Conservation (phyloP, 2,329 filamentous ascomycete genomes). For the Tolypocladium nubicola region DNA sequence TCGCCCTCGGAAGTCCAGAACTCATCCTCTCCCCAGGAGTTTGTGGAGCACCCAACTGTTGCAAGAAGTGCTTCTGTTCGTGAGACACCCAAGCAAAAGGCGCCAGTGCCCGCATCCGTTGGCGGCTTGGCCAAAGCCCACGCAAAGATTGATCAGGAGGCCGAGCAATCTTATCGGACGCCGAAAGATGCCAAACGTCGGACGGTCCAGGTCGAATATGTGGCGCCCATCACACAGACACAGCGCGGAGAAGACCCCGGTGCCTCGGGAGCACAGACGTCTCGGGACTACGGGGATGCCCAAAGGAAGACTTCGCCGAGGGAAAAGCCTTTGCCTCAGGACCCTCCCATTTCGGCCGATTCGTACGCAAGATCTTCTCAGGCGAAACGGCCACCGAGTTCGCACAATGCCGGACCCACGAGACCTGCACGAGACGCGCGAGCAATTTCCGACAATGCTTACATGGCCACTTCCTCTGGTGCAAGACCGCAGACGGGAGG, state of each 20-base stretch:
- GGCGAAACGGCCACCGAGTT: conserved; percentile 34
- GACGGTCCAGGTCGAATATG: conserved; percentile 96
- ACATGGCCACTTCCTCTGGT: conserved; percentile 33
- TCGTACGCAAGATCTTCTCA: conserved; percentile 24
- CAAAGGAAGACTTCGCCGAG: conserved; percentile 21
- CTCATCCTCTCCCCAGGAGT: conserved; percentile 53
- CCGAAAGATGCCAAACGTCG: conserved; percentile 84
- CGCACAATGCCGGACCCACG: conserved; percentile 25
- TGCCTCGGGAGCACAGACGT: conserved; percentile 14
- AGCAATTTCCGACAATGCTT: conserved; percentile 27
- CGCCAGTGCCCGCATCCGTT: conserved; percentile 33
- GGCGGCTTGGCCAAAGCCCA: conserved; percentile 63
- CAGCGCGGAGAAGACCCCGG: conserved; percentile 46
- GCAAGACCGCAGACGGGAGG: conserved; percentile 70
- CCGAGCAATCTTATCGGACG: conserved; percentile 44
- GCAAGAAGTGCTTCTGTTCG: conserved; percentile 87
- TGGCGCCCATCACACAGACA: conserved; percentile 80
- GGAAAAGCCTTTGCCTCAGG: conserved; percentile 51
- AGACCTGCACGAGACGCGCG: conserved; percentile 21
- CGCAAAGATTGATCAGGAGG: conserved; percentile 60
- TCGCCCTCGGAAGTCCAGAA: conserved; percentile 77
- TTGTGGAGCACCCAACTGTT: conserved; percentile 48
- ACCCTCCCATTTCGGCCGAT: conserved; percentile 39
- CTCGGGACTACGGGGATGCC: conserved; percentile 32
- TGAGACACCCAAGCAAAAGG: conserved; percentile 65